phyloP scores from a whole-genome alignment of 768 basidiomycete species.

The Fomitopsis pulvina region DNA sequence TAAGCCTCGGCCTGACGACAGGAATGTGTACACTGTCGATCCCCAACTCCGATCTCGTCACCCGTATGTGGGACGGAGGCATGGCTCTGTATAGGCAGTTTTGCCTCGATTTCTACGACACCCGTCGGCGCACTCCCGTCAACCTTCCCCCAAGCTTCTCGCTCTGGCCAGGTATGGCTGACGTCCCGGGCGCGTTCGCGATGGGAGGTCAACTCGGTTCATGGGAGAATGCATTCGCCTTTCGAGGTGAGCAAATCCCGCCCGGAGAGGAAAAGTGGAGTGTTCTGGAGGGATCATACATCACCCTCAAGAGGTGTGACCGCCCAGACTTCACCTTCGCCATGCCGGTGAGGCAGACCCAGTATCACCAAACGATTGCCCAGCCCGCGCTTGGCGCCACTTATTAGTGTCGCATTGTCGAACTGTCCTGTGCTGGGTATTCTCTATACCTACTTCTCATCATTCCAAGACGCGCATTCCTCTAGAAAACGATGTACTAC shows the following conservation, averaged over 20 bases:
- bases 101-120: slow-evolving; percentile 5
- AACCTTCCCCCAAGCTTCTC: slow-evolving; percentile 2
- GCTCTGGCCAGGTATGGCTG: neutral
- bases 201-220: neutral
- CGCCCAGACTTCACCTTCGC: neutral
- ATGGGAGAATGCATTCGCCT: slow-evolving; percentile 1
- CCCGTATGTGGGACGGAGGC: slow-evolving; percentile 6
- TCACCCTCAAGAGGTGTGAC: slow-evolving; percentile 1
- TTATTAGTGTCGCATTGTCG: too few species aligned
- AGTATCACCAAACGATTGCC: neutral
- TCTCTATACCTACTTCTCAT: too few species aligned
- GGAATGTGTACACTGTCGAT: neutral
- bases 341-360: neutral
- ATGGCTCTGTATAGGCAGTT: slow-evolving; percentile 2
- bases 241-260: neutral
- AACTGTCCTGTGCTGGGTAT: too few species aligned
- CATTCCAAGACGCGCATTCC: too few species aligned
- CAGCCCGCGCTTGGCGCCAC: neutral
- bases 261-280: slow-evolving; percentile 5
- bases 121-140: neutral
- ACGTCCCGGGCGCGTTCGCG: neutral
- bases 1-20: slow-evolving; percentile 4
- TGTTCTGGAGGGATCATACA: slow-evolving; percentile 1
- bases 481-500: too few species aligned
- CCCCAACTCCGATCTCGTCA: neutral